phyloP scores from a whole-genome alignment of 2,329 filamentous ascomycete species.

The Gremmenia infestans region DNA sequence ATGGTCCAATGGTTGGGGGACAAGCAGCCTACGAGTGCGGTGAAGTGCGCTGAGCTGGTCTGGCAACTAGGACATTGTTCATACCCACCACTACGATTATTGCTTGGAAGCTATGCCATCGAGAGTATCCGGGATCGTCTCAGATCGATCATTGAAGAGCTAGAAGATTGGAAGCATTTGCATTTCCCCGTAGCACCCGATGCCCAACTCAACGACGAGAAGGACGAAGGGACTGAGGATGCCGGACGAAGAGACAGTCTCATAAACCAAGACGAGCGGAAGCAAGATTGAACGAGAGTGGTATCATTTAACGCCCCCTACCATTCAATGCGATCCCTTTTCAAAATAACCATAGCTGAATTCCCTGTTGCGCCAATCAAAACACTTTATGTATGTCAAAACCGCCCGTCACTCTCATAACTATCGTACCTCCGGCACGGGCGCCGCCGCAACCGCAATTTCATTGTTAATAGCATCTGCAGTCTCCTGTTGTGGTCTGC shows the following conservation, averaged over 20 bases:
- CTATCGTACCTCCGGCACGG: slow-evolving; percentile 35
- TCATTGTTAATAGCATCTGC: slow-evolving; percentile 56
- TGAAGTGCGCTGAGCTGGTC: slow-evolving; percentile 87
- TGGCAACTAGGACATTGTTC: slow-evolving; percentile 94
- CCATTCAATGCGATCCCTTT: background rate
- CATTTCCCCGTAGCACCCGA: slow-evolving; percentile 55
- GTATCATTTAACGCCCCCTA: slow-evolving; percentile 18
- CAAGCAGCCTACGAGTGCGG: slow-evolving; percentile 83
- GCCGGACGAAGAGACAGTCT: slow-evolving; percentile 15
- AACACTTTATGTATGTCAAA: slow-evolving; percentile 6
- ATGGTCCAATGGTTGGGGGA: slow-evolving; percentile 95
- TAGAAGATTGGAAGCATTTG: slow-evolving; percentile 88
- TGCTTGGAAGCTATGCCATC: slow-evolving; percentile 91
- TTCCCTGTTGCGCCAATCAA: slow-evolving; percentile 9
- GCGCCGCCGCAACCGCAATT: slow-evolving; percentile 50
- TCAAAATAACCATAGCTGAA: slow-evolving; percentile 1
- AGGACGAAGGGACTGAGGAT: slow-evolving; percentile 32
- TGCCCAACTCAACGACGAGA: slow-evolving; percentile 32
- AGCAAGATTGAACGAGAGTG: slow-evolving; percentile 11
- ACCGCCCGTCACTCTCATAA: background rate
- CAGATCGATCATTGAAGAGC: slow-evolving; percentile 87
- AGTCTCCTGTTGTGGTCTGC: slow-evolving; percentile 46
- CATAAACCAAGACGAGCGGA: slow-evolving; percentile 5
- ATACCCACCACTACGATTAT: slow-evolving; percentile 80
- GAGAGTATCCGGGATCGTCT: slow-evolving; percentile 91